A percentile compares a stretch with the other conserved stretches of the same genome.
Evolutionary conservation across 2,329 filamentous ascomycete genomes (phyloP).

Genomic region (Sporothrix variecibatus): DNA sequence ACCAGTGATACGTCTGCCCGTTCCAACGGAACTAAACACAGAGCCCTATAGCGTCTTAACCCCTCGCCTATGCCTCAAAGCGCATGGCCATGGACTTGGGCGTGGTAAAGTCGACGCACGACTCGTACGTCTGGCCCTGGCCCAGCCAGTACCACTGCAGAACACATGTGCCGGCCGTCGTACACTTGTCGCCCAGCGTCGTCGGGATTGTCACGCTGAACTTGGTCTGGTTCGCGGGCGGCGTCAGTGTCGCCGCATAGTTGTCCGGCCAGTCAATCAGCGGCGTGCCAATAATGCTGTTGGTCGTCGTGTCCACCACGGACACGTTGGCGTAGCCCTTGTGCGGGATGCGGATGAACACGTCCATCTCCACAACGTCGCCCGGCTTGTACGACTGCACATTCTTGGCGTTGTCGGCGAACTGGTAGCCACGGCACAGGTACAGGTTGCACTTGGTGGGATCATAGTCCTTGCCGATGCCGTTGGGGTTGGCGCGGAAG

Average conservation of each 20-base stretch:
- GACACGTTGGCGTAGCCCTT: slow-evolving; percentile 51
- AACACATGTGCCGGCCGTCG: slow-evolving; percentile 36
- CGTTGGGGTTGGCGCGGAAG: slow-evolving; percentile 32
- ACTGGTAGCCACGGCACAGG: slow-evolving; percentile 46
- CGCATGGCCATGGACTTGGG: background rate
- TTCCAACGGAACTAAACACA: background rate
- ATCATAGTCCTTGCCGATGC: slow-evolving; percentile 34
- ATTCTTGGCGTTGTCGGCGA: slow-evolving; percentile 43
- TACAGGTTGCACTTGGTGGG: slow-evolving; percentile 41
- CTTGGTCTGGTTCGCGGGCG: slow-evolving; percentile 37
- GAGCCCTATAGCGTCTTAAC: background rate
- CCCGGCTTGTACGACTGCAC: slow-evolving; percentile 45
- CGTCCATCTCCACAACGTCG: slow-evolving; percentile 45
- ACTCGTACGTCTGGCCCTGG: slow-evolving; percentile 61
- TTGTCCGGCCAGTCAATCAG: slow-evolving; percentile 35
- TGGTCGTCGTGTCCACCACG: slow-evolving; percentile 48
- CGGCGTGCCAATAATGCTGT: slow-evolving; percentile 52
- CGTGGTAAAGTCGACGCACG: slow-evolving; percentile 58
- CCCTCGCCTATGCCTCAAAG: slow-evolving; percentile 1
- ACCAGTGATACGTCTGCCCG: background rate
- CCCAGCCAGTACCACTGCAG: slow-evolving; percentile 67
- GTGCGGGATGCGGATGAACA: slow-evolving; percentile 51
- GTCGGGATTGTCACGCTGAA: slow-evolving; percentile 39
- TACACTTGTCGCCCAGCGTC: slow-evolving; percentile 35
- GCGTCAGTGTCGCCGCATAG: slow-evolving; percentile 35